Evolutionary conservation across 1,284 basidiomycete species (phyloP).

Genomic region (Laetiporus sulphureus): DNA sequence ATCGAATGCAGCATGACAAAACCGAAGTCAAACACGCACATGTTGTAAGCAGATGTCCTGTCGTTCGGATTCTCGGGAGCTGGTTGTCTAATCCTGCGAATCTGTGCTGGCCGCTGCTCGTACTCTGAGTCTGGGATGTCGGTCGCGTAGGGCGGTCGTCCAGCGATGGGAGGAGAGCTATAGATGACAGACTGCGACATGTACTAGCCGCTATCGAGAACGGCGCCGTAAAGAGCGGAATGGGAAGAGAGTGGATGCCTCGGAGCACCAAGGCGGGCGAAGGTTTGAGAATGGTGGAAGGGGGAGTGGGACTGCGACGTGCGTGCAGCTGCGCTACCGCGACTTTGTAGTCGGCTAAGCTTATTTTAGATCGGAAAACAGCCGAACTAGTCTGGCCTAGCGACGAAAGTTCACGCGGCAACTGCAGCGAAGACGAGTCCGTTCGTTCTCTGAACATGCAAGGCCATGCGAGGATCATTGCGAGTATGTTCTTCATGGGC

Average conservation of each 20-base stretch:
- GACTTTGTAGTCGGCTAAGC: neutral
- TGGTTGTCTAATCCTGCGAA: constrained; percentile 30
- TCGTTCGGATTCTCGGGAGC: constrained; percentile 36
- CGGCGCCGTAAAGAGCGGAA: constrained; percentile 15
- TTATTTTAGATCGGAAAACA: constrained; percentile 1
- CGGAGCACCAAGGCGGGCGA: constrained; percentile 17
- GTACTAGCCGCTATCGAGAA: constrained; percentile 1
- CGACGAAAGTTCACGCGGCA: no score
- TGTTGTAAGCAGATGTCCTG: constrained; percentile 52
- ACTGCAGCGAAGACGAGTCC: no score
- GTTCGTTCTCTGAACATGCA: no score
- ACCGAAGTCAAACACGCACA: no score
- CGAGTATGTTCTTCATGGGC: no score
- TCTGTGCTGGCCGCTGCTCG: constrained; percentile 33
- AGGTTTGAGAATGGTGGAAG: neutral
- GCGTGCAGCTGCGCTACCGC: neutral
- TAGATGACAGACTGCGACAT: constrained; percentile 28
- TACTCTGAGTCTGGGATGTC: constrained; percentile 59
- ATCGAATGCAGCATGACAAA: no score
- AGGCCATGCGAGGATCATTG: no score
- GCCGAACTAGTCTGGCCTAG: neutral
- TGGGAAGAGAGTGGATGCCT: constrained; percentile 29
- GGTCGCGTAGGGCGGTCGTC: constrained; percentile 61
- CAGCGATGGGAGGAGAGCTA: constrained; percentile 42
- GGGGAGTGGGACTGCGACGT: neutral